These are phyloP conservation scores for Lecanosticta acicola DNA, from an alignment of 2,329 filamentous ascomycete species.

Conservation along the genomic window DNA sequence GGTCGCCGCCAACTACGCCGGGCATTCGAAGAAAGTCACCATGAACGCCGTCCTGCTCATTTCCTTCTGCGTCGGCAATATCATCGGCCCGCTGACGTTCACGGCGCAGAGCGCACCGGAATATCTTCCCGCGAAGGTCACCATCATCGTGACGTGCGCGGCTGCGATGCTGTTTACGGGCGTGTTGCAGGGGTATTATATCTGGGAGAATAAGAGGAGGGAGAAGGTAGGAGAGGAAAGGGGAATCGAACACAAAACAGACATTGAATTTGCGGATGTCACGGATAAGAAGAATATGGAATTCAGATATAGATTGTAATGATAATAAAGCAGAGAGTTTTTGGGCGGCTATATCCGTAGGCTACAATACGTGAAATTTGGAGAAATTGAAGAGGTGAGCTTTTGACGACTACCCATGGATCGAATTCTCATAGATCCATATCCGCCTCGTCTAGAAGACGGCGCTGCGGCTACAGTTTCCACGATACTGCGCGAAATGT, in stretches of 20 bases:
- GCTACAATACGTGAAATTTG: too few relatives aligned
- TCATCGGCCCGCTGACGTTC: constrained; percentile 39
- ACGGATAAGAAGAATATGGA: constrained; percentile 29
- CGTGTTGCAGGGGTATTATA: constrained; percentile 47
- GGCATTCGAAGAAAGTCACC: constrained; percentile 57
- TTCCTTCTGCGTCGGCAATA: constrained; percentile 36
- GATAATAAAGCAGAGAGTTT: too few relatives aligned
- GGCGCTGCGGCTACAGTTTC: too few relatives aligned
- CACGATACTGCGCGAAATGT: too few relatives aligned
- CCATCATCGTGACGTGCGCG: constrained; percentile 35
- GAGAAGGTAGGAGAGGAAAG: constrained; percentile 17
- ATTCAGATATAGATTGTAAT: constrained; percentile 20
- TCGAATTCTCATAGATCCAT: too few relatives aligned
- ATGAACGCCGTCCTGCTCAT: constrained; percentile 54
- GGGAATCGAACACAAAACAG: constrained; percentile 6
- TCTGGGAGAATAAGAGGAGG: constrained; percentile 39
- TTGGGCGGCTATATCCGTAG: too few relatives aligned
- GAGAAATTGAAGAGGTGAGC: too few relatives aligned
- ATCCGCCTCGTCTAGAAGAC: too few relatives aligned
- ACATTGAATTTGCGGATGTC: constrained; percentile 26
- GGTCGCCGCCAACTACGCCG: constrained; percentile 52
- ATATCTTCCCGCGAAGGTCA: constrained; percentile 42
- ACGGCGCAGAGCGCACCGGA: constrained; percentile 32
- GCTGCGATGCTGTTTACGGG: constrained; percentile 38
- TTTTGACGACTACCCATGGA: too few relatives aligned